Evolutionary conservation across 1,284 basidiomycete genomes (phyloP).

Genomic region (Tremellales sp.): DNA sequence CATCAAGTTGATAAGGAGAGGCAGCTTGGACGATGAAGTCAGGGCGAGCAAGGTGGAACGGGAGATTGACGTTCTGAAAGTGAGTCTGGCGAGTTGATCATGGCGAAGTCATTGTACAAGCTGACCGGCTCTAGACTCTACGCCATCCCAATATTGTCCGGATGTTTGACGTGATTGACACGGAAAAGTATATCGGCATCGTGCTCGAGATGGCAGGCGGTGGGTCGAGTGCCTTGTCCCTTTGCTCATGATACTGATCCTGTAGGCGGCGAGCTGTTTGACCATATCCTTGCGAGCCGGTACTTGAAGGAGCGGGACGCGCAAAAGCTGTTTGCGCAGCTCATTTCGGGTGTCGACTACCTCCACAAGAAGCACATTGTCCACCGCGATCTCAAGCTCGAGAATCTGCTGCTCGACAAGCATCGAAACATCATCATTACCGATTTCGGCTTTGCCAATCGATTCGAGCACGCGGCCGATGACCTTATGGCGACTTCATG

Average conservation of each 20-base stretch:
- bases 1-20: slow-evolving; percentile 92
- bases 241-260: slow-evolving; percentile 1
- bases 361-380: slow-evolving; percentile 99
- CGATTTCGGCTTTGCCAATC: slow-evolving; percentile 98
- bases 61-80: slow-evolving; percentile 94
- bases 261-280: slow-evolving; percentile 90
- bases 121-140: slow-evolving; percentile 61
- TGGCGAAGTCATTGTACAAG: no score
- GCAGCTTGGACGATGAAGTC: slow-evolving; percentile 80
- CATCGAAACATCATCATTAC: slow-evolving; percentile 99
- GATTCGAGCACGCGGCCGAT: slow-evolving; percentile 82
- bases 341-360: slow-evolving; percentile 98
- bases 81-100: slow-evolving; percentile 50
- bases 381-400: slow-evolving; percentile 97
- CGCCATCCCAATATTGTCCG: slow-evolving; percentile 98
- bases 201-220: slow-evolving; percentile 95
- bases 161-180: slow-evolving; percentile 97
- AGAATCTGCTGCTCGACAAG: slow-evolving; percentile 94
- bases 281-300: slow-evolving; percentile 96
- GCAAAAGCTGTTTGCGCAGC: slow-evolving; percentile 93
- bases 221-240: slow-evolving; percentile 24
- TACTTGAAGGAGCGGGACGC: slow-evolving; percentile 95
- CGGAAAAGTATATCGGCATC: slow-evolving; percentile 99
- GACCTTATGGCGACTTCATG: slow-evolving; percentile 99
- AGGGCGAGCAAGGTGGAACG: slow-evolving; percentile 94